A percentile compares a stretch with the other conserved stretches of the same genome.
These are phyloP conservation scores for Auricularia sp. DNA, from an alignment of 768 basidiomycete genomes.

Conservation along the genomic window DNA sequence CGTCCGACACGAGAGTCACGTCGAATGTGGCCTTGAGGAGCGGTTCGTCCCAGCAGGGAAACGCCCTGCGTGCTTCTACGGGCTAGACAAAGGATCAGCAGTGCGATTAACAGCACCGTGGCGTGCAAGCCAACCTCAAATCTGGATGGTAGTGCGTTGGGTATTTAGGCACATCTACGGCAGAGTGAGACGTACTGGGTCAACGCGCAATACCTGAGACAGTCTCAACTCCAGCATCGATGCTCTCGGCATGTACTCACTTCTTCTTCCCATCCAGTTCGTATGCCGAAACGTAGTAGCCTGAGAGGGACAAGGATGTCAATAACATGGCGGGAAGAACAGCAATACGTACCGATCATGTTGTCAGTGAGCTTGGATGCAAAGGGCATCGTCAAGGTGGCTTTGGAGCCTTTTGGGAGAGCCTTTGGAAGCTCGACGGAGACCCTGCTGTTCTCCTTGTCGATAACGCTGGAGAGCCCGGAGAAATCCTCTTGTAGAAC, in stretches of 20 bases:
- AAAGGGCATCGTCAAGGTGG: constrained; percentile 60
- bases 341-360: constrained; percentile 51
- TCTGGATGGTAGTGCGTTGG: background rate
- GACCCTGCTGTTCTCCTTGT: constrained; percentile 55
- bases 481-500: constrained; percentile 38
- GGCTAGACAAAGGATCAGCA: constrained; percentile 37
- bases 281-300: constrained; percentile 62
- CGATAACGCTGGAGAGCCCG: constrained; percentile 37
- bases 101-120: background rate
- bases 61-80: constrained; percentile 71
- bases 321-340: background rate
- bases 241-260: constrained; percentile 11
- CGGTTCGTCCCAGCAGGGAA: constrained; percentile 93
- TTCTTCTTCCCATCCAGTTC: constrained; percentile 54
- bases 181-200: constrained; percentile 61
- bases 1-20: constrained; percentile 70
- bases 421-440: constrained; percentile 45
- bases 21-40: constrained; percentile 75
- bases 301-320: constrained; percentile 11
- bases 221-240: background rate
- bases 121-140: background rate
- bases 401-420: constrained; percentile 60
- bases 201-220: constrained; percentile 43
- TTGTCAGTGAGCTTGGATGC: constrained; percentile 50
- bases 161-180: constrained; percentile 29